Percentiles rank a stretch among this genome's conserved stretches.
These are phyloP conservation scores for Galeopsis tetrahit DNA, from an alignment of 257 asterid species.

Conservation along the genomic window DNA sequence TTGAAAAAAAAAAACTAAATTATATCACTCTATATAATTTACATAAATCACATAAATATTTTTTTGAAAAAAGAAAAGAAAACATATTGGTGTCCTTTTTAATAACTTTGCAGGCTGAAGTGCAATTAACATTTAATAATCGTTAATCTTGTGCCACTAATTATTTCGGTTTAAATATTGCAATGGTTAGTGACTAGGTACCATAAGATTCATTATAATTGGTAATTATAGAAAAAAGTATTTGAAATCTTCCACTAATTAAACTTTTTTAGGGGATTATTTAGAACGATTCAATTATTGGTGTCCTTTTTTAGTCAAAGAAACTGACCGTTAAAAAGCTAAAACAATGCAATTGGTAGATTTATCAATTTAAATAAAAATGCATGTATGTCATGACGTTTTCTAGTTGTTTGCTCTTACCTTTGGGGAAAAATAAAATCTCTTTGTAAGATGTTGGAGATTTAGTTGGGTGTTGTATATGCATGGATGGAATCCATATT, in stretches of 20 bases:
- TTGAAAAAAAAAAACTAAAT: no score
- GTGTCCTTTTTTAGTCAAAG: conserved; percentile 15
- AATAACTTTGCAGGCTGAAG: not conserved
- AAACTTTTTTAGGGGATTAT: not conserved
- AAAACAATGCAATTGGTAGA: conserved; percentile 8
- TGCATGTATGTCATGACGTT: not conserved
- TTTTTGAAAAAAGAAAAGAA: no score
- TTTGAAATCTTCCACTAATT: conserved; percentile 26
- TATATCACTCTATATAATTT: no score
- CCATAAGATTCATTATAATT: not conserved
- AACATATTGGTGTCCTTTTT: no score
- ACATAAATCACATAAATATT: no score
- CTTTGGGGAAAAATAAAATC: not conserved
- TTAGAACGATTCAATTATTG: conserved; percentile 34
- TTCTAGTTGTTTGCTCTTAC: not conserved
- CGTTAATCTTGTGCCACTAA: not conserved
- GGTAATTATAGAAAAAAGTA: not conserved
- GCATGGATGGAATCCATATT: not conserved
- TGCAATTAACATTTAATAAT: conserved; percentile 3
- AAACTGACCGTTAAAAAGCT: not conserved
- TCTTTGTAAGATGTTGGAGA: not conserved
- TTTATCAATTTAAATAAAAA: not conserved
- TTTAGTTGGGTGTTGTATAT: not conserved
- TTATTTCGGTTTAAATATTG: not conserved
- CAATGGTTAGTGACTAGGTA: conserved; percentile 31